Evolutionary conservation across 2,329 filamentous ascomycete genomes (phyloP), one percentile per base, ranked within the genome.

Genomic region (Pyrenochaeta sp.): DNA sequence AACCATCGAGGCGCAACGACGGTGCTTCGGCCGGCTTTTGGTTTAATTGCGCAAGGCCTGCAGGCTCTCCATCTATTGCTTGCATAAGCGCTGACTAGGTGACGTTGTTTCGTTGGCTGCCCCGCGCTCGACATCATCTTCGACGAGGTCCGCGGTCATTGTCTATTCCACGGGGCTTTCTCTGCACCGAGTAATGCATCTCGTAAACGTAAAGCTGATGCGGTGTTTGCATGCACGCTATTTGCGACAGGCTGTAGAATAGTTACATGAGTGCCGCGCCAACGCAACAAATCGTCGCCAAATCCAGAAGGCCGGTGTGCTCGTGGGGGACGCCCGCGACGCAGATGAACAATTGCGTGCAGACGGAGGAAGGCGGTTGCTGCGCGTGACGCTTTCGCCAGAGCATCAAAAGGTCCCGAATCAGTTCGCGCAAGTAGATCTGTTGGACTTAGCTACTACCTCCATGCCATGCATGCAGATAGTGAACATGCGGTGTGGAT

Each of bases 1-100:
- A 52, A 63, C 55, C 35, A 41, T 40, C 21, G 27, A 38, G 46
- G 47, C 32, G 50, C 28, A 38, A 18, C 38, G 37, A 35, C 31
- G 26, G 46, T 48, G 49, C 34, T 41, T 27, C 39, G 40, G 48
- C 36, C 34, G 37, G 45, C 44, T 35, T 24, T 21, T 32, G 26
- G 32, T 28, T 23, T 44, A 28, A 44, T 50, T 45, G 41, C 49
- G 48, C 43, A 50, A 53, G 34, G 36, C 44, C 41, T 35, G 44
- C 43, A 35, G 26, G n/a, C 21, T 30, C 20, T 22, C 48, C 44
- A 48, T 52, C 35, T 48, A 61, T 61, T 58, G 56, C 61, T 53
- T 56, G 55, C 59, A 64, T 62, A 64, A 58, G 60, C 60, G 60
- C 57, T 53, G 41, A 41, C 44, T 21, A n/a, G 39, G 20, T 34